Evolutionary conservation across 2,329 filamentous ascomycete genomes (phyloP).

Genomic region (Hypomyces perniciosus): DNA sequence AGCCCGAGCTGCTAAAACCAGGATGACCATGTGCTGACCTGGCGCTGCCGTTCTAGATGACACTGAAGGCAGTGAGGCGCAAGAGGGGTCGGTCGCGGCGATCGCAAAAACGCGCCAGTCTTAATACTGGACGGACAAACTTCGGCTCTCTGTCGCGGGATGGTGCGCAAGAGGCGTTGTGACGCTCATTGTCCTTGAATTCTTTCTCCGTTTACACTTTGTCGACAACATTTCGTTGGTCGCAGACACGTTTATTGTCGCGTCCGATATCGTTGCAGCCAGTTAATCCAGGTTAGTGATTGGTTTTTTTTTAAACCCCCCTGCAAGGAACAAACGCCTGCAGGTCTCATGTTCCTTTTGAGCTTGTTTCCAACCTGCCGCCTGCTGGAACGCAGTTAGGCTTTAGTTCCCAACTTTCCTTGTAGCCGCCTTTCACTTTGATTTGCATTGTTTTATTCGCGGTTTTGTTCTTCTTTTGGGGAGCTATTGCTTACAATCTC

Average conservation of each 20-base stretch:
- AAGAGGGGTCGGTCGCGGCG: not conserved
- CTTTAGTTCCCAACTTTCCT: not conserved
- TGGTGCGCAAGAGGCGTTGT: not conserved
- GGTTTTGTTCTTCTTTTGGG: not conserved
- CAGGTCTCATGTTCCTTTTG: not conserved
- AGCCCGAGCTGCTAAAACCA: no score
- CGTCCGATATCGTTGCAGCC: constrained; percentile 14
- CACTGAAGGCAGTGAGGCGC: not conserved
- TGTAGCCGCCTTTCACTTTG: not conserved
- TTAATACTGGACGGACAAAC: constrained; percentile 10
- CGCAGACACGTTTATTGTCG: constrained; percentile 8
- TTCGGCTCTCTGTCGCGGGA: constrained; percentile 12
- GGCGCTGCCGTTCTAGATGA: not conserved
- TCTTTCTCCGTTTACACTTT: not conserved
- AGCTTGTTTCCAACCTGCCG: not conserved
- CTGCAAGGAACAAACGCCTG: not conserved
- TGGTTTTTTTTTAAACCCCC: no score
- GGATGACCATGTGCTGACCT: no score
- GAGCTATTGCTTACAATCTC: not conserved
- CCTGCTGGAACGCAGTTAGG: not conserved
- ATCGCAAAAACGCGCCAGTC: not conserved
- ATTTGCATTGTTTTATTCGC: not conserved
- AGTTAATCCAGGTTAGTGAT: constrained; percentile 9
- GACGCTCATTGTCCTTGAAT: not conserved
- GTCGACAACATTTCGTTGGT: constrained; percentile 2